Base-by-base conservation (phyloP, 495 filamentous ascomycete genomes). In the Opeltia flavorubescens region DNA sequence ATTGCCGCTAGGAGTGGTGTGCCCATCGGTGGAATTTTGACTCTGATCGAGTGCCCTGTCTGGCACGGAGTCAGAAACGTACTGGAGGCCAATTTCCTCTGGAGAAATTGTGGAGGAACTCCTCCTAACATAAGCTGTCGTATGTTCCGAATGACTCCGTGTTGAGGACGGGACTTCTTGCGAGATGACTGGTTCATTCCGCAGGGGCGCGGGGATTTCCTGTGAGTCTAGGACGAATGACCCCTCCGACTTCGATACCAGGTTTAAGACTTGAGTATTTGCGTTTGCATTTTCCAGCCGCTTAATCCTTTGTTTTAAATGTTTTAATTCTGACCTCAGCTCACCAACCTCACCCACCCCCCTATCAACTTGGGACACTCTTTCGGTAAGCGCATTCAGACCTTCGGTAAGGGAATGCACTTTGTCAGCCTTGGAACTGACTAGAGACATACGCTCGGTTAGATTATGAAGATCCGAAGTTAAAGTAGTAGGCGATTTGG, bases 221-320 rank as follows among this genome's bases (percentile, higher is more conserved):
- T 8, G 8, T 8, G 38, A 18, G 21, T 20, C 21, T 11, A 18
- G 38, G 8, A 9, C 9, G 30, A 8, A 15, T 15, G 30, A 8
- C 39, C 23, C 23, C 39, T 24, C 9, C 21, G 21, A 8, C 15
- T 17, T 43, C 25, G 39, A 28, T 25, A 12, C 25, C 3, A 21
- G 15, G 6, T 4, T 15, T 17, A 15, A 4, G 8, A 26, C 12
- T 28, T 33, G 5, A 15, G 26, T 3, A 12, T 8, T 29, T 38
- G 9, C 20, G 23, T 1, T 31, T 2, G 5, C 27, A 15, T 43
- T 15, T 30, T 49, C 47, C 1, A 49, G 7, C 12, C 26, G 21
- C 39, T 49, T 17, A 15, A 49, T n/a, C 4, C 47, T 36, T n/a
- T 38, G 38, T 28, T 49, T 49, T 12, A 43, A n/a, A 5, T n/a